Percentiles rank a stretch among this genome's conserved stretches.
Evolutionary conservation across 169 alveolate species (phyloP).

Genomic region (Plasmodium cynomolgi): DNA sequence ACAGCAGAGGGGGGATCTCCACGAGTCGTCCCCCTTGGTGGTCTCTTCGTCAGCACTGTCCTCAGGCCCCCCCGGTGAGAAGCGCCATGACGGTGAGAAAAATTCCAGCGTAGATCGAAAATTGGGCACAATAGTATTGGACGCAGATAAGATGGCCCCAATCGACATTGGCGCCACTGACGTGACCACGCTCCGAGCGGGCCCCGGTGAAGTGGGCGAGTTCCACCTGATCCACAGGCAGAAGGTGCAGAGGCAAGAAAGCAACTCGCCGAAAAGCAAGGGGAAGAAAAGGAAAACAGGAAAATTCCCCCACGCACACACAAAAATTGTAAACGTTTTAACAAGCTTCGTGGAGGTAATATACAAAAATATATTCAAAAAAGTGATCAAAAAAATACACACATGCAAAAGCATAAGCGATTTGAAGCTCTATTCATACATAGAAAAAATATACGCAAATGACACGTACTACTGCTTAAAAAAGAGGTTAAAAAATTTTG

Average conservation of each 20-base stretch:
- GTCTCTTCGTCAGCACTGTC: neutral
- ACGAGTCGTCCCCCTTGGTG: neutral
- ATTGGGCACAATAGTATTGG: neutral
- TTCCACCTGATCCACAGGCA: constrained; percentile 24
- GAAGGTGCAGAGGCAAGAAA: neutral
- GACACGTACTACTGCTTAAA: constrained; percentile 57
- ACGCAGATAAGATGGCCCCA: neutral
- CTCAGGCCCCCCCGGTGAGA: neutral
- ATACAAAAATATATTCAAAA: constrained; percentile 62
- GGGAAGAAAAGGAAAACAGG: neutral
- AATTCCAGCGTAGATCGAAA: neutral
- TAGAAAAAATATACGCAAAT: constrained; percentile 35
- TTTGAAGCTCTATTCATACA: constrained; percentile 50
- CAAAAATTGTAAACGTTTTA: constrained; percentile 4
- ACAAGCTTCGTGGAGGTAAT: constrained; percentile 42
- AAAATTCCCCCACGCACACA: neutral
- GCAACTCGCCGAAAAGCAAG: neutral
- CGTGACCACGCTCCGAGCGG: neutral
- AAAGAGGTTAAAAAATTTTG: constrained; percentile 52
- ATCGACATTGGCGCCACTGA: neutral
- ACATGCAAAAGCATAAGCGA: constrained; percentile 58
- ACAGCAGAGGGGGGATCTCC: neutral
- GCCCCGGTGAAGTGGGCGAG: neutral
- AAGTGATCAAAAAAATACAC: constrained; percentile 43
- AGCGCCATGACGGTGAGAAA: neutral